These are phyloP conservation scores for Epichloe aotearoae DNA, from an alignment of 2,329 filamentous ascomycete species.

Conservation along the genomic window DNA sequence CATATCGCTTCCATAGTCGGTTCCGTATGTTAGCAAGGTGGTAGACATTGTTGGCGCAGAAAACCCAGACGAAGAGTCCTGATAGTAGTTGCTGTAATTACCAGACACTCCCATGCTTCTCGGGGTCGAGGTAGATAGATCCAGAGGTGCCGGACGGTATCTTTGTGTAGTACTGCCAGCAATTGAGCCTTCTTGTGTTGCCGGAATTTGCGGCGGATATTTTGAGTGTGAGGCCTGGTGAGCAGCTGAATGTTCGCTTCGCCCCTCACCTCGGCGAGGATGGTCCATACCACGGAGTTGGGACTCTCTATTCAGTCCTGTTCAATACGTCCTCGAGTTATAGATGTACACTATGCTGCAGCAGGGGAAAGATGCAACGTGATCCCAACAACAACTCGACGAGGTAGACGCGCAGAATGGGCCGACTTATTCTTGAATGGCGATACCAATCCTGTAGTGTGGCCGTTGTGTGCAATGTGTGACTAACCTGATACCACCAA, in stretches of 20 bases:
- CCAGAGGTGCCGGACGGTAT: constrained; percentile 37
- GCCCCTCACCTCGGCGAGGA: constrained; percentile 58
- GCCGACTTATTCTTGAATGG: constrained; percentile 33
- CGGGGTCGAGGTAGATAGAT: constrained; percentile 32
- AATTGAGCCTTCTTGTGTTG: constrained; percentile 29
- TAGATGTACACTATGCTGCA: background rate
- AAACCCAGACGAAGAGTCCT: constrained; percentile 38
- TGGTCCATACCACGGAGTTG: constrained; percentile 60
- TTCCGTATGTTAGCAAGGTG: constrained; percentile 42
- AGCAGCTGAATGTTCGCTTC: constrained; percentile 52
- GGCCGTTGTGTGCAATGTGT: background rate
- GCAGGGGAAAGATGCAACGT: background rate
- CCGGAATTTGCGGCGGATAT: constrained; percentile 37
- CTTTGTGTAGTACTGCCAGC: constrained; percentile 23
- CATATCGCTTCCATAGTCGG: constrained; percentile 52
- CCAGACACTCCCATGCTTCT: constrained; percentile 41
- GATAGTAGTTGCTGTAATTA: constrained; percentile 47
- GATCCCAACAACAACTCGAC: background rate
- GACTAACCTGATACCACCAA: background rate
- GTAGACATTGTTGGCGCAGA: constrained; percentile 44
- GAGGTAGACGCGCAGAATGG: background rate
- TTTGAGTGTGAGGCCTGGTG: constrained; percentile 45
- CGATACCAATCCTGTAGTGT: constrained; percentile 37
- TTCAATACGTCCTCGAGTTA: background rate
- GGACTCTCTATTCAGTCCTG: constrained; percentile 24